Evolutionary conservation across 2,329 filamentous ascomycete genomes (phyloP).

Genomic region (Fusarium caatingaense): DNA sequence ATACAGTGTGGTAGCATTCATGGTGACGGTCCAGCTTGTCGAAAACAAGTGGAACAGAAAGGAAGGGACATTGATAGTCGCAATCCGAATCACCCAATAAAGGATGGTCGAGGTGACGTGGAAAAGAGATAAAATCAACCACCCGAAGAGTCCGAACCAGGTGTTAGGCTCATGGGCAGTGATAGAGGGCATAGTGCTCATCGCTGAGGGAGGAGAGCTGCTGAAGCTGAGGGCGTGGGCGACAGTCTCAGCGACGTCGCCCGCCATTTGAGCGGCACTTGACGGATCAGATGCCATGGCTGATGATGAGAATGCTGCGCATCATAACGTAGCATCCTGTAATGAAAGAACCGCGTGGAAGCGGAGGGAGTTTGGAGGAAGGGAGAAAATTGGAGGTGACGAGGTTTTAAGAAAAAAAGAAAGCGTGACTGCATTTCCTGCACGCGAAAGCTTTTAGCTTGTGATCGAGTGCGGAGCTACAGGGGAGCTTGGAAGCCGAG

Average conservation of each 20-base stretch:
- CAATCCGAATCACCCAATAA: constrained; percentile 86
- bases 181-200: constrained; percentile 51
- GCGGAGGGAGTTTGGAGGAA: constrained; percentile 36
- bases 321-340: constrained; percentile 53
- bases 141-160: constrained; percentile 69
- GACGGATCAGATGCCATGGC: constrained; percentile 57
- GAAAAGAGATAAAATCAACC: constrained; percentile 65
- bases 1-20: constrained; percentile 97
- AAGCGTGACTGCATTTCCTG: constrained; percentile 30
- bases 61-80: constrained; percentile 89
- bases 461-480: constrained; percentile 45
- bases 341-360: constrained; percentile 40
- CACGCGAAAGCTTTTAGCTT: constrained; percentile 44
- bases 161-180: constrained; percentile 57
- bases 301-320: constrained; percentile 47
- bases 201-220: constrained; percentile 52
- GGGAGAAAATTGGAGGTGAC: constrained; percentile 27
- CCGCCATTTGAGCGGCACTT: constrained; percentile 51
- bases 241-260: constrained; percentile 50
- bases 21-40: constrained; percentile 93
- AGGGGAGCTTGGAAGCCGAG: constrained; percentile 42
- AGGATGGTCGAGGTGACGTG: constrained; percentile 68
- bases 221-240: constrained; percentile 50
- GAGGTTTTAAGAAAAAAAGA: constrained; percentile 43
- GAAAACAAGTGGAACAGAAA: constrained; percentile 91